Evolutionary conservation across 768 basidiomycete genomes (phyloP).

Genomic region (Mrakia blollopis): DNA sequence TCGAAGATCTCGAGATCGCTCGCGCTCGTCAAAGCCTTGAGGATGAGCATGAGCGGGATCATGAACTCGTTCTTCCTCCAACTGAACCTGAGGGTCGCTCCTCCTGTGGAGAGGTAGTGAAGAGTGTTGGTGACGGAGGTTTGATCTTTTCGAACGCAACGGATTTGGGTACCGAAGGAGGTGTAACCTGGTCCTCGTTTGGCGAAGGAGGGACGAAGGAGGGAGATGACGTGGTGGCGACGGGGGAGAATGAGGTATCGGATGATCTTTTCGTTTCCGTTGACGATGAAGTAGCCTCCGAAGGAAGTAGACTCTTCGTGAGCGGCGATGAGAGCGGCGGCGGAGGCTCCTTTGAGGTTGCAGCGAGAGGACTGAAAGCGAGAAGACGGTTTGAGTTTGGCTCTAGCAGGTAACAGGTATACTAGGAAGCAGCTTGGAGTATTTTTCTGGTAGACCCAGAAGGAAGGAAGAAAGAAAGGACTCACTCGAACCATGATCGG

Average conservation of each 20-base stretch:
- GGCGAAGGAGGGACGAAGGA: constrained; percentile 68
- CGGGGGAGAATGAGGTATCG: constrained; percentile 95
- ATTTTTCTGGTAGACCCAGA: not conserved
- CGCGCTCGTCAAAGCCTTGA: constrained; percentile 85
- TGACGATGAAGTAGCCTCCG: constrained; percentile 97
- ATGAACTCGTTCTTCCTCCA: constrained; percentile 99
- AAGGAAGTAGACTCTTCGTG: constrained; percentile 98
- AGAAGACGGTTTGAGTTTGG: not conserved
- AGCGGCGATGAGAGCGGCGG: constrained; percentile 75
- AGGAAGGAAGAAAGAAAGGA: not conserved
- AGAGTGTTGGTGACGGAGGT: constrained; percentile 89
- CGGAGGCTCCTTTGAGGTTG: constrained; percentile 78
- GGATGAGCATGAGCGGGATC: constrained; percentile 90
- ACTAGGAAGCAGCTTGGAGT: not conserved
- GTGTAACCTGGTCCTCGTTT: constrained; percentile 95
- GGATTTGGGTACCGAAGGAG: constrained; percentile 87
- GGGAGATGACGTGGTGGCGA: constrained; percentile 88
- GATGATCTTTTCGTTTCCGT: constrained; percentile 97
- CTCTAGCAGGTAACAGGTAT: too few species aligned
- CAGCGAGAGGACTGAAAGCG: constrained; percentile 74
- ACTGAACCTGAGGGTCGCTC: constrained; percentile 91
- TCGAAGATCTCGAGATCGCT: constrained; percentile 96
- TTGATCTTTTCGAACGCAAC: constrained; percentile 89
- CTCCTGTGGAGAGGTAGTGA: constrained; percentile 96
- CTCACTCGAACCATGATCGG: constrained; percentile 96